Percentiles rank a stretch among this genome's conserved stretches.
These are phyloP conservation scores for Perkinsus chesapeaki DNA, from an alignment of 169 alveolate species.

Conservation along the genomic window DNA sequence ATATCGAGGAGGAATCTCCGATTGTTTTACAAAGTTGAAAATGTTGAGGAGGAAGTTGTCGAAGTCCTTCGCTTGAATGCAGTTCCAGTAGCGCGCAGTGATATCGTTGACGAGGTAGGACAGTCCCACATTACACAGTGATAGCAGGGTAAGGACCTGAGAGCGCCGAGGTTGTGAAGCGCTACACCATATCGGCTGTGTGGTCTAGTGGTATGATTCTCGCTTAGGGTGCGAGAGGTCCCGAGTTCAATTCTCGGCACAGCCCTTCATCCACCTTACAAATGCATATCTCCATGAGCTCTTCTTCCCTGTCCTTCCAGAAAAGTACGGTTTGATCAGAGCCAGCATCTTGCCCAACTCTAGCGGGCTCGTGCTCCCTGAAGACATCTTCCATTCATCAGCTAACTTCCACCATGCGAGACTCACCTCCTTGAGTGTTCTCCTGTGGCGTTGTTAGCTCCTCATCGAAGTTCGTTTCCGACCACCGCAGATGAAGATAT, in stretches of 20 bases:
- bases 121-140: background rate
- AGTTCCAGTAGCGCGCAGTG: background rate
- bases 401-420: no score
- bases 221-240: slow-evolving; percentile 97
- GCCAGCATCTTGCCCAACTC: background rate
- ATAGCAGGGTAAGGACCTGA: background rate
- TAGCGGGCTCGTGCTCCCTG: background rate
- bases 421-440: background rate
- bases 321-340: background rate
- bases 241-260: slow-evolving; percentile 95
- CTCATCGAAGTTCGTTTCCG: background rate
- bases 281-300: background rate
- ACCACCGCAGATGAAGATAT: background rate
- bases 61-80: background rate
- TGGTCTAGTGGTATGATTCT: slow-evolving; percentile 93
- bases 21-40: background rate
- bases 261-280: slow-evolving; percentile 41
- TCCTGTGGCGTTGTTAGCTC: background rate
- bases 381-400: no score
- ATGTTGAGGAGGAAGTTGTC: background rate
- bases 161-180: background rate
- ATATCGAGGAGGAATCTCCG: background rate
- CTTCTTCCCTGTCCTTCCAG: background rate
- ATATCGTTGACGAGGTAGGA: background rate
- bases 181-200: background rate